Evolutionary conservation across 768 basidiomycete genomes (phyloP), one percentile per base, ranked within the genome.

Genomic region (Podaxis rugospora): DNA sequence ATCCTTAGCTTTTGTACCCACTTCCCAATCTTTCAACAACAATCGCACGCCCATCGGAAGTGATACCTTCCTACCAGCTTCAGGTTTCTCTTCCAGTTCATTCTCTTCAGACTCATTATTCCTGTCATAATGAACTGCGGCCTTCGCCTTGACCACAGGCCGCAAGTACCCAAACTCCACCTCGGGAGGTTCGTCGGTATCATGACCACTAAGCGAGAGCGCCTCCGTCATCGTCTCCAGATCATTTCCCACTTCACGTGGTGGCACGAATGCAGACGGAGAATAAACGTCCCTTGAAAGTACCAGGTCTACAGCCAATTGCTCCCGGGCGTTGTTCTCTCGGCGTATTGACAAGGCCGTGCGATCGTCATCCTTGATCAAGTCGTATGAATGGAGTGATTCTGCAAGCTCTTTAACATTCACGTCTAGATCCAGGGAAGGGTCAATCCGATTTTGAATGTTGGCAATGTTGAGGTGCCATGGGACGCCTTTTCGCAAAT

Each of bases 1-100:
- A 5, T 77, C 68, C 2, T 75, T 70, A 3, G 84, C 82, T 69
- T 85, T 75, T 2, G 73, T 64, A 11, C 87, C 84, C 23, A 83
- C 62, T 53, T 83, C 77, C 91, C 91, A 93, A 46, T 89, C 87
- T 59, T 81, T 78, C 58, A 93, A 70, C 42, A 93, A 76, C 21
- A 86, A 75, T 28, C 86, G 78, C 9, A 88, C 84, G 2, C 87
- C 87, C 2, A 78, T 70, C 0, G 85, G 80, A 18, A 79, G 64
- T 27, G 64, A 61, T 11, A 61, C 27, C 14, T 68, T 64, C 14
- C 66, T 55, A 0, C 18, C 51, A 2, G 39, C 46, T 49, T 67
- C 59, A 16, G 52, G n/a, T 27, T 58, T 23, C 39, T 46, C 62
- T 21, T 61, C 53, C 42, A 44, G 21, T 4, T 65, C 66, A 28